A percentile compares a stretch with the other conserved stretches of the same genome.
Evolutionary conservation across 768 basidiomycete genomes (phyloP).

Genomic region (Fibroporia radiculosa): DNA sequence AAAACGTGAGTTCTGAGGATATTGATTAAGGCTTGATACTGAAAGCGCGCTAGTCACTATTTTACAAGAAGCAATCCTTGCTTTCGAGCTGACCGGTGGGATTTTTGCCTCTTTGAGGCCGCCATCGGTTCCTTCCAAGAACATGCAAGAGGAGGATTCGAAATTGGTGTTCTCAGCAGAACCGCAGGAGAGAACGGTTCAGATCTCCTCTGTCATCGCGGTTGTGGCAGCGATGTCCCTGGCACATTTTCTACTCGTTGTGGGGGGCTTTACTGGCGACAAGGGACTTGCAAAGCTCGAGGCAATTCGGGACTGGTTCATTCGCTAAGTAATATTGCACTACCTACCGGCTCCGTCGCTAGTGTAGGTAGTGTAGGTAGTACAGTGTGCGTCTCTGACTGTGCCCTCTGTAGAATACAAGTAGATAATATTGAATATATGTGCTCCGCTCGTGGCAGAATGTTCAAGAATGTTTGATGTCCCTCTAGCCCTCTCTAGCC

Average conservation of each 20-base stretch:
- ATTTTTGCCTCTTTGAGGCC: constrained; percentile 21
- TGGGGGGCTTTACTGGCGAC: constrained; percentile 23
- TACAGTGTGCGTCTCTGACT: no score
- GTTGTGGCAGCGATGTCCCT: constrained; percentile 24
- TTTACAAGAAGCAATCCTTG: constrained; percentile 25
- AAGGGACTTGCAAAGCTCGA: constrained; percentile 2
- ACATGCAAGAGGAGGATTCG: not conserved
- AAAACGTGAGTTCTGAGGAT: constrained; percentile 20
- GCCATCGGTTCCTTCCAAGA: constrained; percentile 7
- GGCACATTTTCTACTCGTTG: constrained; percentile 22
- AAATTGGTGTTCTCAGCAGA: constrained; percentile 8
- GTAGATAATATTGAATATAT: no score
- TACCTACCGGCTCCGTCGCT: no score
- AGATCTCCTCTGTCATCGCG: constrained; percentile 16
- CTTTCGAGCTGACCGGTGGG: constrained; percentile 27
- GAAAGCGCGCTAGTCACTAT: constrained; percentile 17
- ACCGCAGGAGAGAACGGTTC: constrained; percentile 8
- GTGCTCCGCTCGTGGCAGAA: no score
- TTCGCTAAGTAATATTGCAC: no score
- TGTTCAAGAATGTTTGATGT: no score
- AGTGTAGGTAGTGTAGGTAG: no score
- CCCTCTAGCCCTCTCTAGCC: no score
- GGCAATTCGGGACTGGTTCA: constrained; percentile 1
- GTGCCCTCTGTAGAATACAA: no score
- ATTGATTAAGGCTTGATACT: not conserved